phyloP scores from a whole-genome alignment of 2,329 filamentous ascomycete species.

The Botrytis sinoallii region DNA sequence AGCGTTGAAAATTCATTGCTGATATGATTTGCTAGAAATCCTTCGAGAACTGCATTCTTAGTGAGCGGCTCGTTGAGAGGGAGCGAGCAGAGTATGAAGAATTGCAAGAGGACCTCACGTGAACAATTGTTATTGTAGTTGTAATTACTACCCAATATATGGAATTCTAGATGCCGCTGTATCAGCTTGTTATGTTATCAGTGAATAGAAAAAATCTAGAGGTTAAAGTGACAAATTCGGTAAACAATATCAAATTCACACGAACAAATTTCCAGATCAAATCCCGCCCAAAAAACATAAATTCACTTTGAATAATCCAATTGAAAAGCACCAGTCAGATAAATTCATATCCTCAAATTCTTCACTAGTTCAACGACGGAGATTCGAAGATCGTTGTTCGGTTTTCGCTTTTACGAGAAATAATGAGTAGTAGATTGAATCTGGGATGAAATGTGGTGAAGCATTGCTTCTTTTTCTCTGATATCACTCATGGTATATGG shows the following conservation, averaged over 20 bases:
- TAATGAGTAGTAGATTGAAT: background rate
- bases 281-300: no score
- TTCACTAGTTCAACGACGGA: background rate
- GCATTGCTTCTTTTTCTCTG: background rate
- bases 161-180: background rate
- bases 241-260: background rate
- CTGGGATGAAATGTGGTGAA: background rate
- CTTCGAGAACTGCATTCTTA: no score
- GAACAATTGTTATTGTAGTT: background rate
- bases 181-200: background rate
- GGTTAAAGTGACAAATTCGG: background rate
- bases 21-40: no score
- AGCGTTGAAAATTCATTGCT: no score
- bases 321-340: background rate
- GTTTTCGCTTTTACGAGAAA: background rate
- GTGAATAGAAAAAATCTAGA: background rate
- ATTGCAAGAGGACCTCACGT: no score
- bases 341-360: background rate
- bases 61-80: no score
- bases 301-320: background rate
- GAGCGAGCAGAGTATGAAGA: no score
- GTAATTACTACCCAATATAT: background rate
- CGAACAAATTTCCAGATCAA: background rate
- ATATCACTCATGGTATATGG: fast-evolving
- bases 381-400: background rate